Evolutionary conservation across 371 early-diverging fungal genomes (phyloP).

Genomic region (Rhizopus microsporus): DNA sequence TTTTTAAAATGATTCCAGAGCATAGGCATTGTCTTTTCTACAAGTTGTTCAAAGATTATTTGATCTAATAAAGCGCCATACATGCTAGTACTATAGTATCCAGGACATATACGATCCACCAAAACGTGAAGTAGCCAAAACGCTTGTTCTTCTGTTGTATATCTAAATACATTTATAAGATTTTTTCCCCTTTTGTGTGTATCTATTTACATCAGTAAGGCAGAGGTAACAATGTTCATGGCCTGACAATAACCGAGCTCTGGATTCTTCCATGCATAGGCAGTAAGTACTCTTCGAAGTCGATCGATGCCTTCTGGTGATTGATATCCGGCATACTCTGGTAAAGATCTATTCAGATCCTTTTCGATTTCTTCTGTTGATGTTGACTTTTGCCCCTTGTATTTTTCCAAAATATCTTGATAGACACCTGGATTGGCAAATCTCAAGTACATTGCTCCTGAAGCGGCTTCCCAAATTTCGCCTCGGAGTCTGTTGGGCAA

Average conservation of each 20-base stretch:
- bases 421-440: constrained; percentile 87
- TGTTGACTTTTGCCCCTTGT: constrained; percentile 65
- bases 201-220: constrained; percentile 74
- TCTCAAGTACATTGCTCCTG: constrained; percentile 87
- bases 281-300: constrained; percentile 86
- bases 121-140: constrained; percentile 92
- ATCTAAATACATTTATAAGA: constrained; percentile 39
- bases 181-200: background rate
- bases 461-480: constrained; percentile 95
- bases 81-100: constrained; percentile 97
- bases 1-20: constrained; percentile 79
- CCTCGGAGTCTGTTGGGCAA: constrained; percentile 90
- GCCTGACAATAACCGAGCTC: constrained; percentile 98
- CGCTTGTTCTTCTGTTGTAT: constrained; percentile 95
- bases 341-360: constrained; percentile 90
- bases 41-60: constrained; percentile 88
- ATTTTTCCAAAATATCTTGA: constrained; percentile 73
- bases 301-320: constrained; percentile 87
- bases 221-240: constrained; percentile 97
- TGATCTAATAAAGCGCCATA: constrained; percentile 95
- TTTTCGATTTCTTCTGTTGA: constrained; percentile 97
- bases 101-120: constrained; percentile 89
- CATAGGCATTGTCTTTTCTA: constrained; percentile 77
- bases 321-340: constrained; percentile 95
- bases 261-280: constrained; percentile 84